phyloP scores from a whole-genome alignment of 495 filamentous ascomycete species.

The Thermothielavioides terrestris region DNA sequence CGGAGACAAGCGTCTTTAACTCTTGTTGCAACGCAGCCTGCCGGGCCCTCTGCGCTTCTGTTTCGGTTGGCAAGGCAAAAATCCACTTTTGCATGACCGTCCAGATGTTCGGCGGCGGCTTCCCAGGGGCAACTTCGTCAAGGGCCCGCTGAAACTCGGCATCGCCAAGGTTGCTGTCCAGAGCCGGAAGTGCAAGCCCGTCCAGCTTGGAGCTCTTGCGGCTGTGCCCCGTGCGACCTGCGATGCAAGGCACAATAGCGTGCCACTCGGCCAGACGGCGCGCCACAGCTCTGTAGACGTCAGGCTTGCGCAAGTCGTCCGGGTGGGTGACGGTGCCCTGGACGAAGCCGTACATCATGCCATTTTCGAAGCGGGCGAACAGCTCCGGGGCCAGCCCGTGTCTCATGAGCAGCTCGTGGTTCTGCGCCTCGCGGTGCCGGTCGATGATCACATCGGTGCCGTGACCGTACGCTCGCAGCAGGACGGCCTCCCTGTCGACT shows the following conservation, averaged over 20 bases:
- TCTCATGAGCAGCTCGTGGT: conserved; percentile 62
- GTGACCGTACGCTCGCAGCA: conserved; percentile 89
- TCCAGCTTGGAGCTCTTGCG: conserved; percentile 26
- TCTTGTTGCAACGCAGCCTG: conserved; percentile 65
- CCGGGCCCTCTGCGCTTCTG: conserved; percentile 54
- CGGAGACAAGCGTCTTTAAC: conserved; percentile 55
- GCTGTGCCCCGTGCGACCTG: conserved; percentile 29
- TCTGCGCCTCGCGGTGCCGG: conserved; percentile 70
- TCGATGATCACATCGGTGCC: conserved; percentile 95
- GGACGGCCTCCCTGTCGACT: conserved; percentile 76
- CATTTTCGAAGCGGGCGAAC: conserved; percentile 90
- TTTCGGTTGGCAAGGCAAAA: conserved; percentile 65
- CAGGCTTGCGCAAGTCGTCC: conserved; percentile 60
- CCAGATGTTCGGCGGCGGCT: conserved; percentile 75
- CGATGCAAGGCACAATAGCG: conserved; percentile 59
- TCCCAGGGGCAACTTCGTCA: conserved; percentile 50
- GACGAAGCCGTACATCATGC: conserved; percentile 88
- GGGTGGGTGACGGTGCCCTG: conserved; percentile 70
- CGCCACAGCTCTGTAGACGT: conserved; percentile 76
- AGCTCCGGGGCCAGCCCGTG: conserved; percentile 76
- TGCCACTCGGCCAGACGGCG: conserved; percentile 86
- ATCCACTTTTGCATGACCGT: conserved; percentile 95
- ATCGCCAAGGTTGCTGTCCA: conserved; percentile 19
- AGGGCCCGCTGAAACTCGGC: conserved; percentile 38
- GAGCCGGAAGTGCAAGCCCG: conserved; percentile 3